Evolutionary conservation across 2,329 filamentous ascomycete species (phyloP), one percentile per base, ranked within the genome.

Genomic region (Penicillium sp.): DNA sequence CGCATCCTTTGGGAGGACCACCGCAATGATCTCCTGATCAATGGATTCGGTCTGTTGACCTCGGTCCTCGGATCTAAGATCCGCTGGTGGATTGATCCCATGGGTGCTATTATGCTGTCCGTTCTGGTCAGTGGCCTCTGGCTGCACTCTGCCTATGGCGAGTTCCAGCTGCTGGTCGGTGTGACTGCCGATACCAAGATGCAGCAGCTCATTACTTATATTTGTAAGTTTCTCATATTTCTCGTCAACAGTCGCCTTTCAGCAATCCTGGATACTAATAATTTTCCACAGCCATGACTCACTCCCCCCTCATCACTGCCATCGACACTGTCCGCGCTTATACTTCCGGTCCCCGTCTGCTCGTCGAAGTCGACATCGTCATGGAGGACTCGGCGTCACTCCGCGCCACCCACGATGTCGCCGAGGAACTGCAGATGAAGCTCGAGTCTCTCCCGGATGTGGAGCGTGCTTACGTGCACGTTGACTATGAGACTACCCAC

Each of bases 241-340:
- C n/a, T 51, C 22, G 40, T 38, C 28, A 44, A 15, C 17, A 7
- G 7, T 7, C n/a, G 17, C 15, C 33, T 24, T n/a, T 38, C 3
- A 1, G 17, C 9, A 49, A 37, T 5, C 24, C 3, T 22, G 13
- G 22, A 10, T 28, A 13, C 54, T 47, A 22, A 49, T 47, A 12
- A 49, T 13, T 30, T 7, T 30, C 22, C 57, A 60, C 62, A 85
- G 84, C 87, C 42, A 89, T 98, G 82, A 98, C 94, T 9, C 95
- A 98, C 80, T 93, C 91, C 37, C 86, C 91, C 0, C 79, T 84
- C 37, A 92, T 99, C 74, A 84, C 84, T 59, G 91, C 92, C 70
- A 96, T 99, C 75, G 95, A 99, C 77, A 99, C 95, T 1, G 95
- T 98, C 3, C 88, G 95, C 56, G 92, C 93, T 0, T 98, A 97